These are phyloP conservation scores for Silybum marianum DNA, from an alignment of 129 eudicot genomes.

Conservation along the genomic window DNA sequence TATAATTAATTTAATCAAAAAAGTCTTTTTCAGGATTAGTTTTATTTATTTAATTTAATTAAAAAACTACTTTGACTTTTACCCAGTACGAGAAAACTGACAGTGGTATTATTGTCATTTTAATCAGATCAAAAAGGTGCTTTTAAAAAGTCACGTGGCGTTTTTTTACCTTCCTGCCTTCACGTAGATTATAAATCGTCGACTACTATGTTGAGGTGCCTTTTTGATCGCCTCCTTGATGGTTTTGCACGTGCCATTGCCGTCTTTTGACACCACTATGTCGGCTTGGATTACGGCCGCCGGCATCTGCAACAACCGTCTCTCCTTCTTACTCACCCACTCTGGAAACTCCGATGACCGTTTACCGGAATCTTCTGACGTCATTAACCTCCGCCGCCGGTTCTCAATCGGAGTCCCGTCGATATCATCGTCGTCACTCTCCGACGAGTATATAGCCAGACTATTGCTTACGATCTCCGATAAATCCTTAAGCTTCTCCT, in stretches of 20 bases:
- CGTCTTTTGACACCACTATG: conserved; percentile 70
- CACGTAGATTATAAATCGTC: conserved; percentile 69
- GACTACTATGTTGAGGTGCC: conserved; percentile 61
- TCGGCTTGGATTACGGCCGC: conserved; percentile 62
- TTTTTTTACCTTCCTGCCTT: conserved; percentile 81
- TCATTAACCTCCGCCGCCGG: conserved; percentile 49
- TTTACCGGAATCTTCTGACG: conserved; percentile 2
- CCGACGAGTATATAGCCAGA: conserved; percentile 60
- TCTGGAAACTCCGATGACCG: conserved; percentile 35
- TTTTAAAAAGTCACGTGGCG: conserved; percentile 7
- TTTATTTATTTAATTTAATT: background rate
- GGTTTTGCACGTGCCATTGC: conserved; percentile 68
- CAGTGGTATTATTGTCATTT: conserved; percentile 19
- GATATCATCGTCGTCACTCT: conserved; percentile 41
- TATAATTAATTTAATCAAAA: background rate
- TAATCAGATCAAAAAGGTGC: conserved; percentile 16
- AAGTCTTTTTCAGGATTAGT: background rate
- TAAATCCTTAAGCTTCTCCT: conserved; percentile 49
- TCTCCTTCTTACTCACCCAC: conserved; percentile 67
- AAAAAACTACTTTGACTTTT: conserved; percentile 7
- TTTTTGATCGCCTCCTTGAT: conserved; percentile 80
- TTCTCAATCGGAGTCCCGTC: conserved; percentile 59
- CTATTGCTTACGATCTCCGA: conserved; percentile 74
- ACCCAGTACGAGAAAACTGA: conserved; percentile 35
- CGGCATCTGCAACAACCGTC: conserved; percentile 58